Conservation (phyloP, 306 rosid genomes). For the Vachellia collinsii region DNA sequence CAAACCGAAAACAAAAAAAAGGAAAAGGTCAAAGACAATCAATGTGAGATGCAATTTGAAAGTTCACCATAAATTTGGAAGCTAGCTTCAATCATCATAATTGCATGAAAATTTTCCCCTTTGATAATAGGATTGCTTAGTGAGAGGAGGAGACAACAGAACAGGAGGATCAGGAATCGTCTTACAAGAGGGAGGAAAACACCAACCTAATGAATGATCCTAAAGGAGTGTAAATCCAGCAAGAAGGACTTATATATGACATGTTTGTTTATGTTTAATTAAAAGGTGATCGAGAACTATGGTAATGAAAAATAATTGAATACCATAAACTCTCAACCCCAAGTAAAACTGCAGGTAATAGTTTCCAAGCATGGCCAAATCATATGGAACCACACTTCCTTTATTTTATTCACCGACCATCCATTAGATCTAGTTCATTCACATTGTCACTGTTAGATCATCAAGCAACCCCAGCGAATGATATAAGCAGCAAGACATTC, state of each 20-base stretch:
- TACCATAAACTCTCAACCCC: neutral
- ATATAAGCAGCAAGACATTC: conserved; percentile 30
- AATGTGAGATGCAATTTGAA: neutral
- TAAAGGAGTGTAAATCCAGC: conserved; percentile 5
- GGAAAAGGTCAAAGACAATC: neutral
- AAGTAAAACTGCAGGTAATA: conserved; percentile 1
- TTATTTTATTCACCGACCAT: neutral
- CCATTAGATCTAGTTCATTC: conserved; percentile 11
- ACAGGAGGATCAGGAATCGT: conserved; percentile 4
- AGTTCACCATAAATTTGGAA: neutral
- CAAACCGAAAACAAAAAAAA: neutral
- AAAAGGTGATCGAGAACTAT: conserved; percentile 13
- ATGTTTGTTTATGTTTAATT: neutral
- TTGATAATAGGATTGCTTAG: neutral
- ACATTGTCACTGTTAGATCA: conserved; percentile 8
- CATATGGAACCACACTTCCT: neutral
- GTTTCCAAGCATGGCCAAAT: conserved; percentile 7
- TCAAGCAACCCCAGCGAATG: neutral
- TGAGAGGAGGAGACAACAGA: neutral
- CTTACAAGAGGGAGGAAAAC: neutral
- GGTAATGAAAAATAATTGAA: conserved; percentile 23
- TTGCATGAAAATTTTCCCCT: conserved; percentile 10
- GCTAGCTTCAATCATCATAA: conserved; percentile 17
- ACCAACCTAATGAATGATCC: neutral
- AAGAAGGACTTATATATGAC: neutral